Conservation (phyloP, 2,329 filamentous ascomycete species). For the Colletotrichum euphorbiae region DNA sequence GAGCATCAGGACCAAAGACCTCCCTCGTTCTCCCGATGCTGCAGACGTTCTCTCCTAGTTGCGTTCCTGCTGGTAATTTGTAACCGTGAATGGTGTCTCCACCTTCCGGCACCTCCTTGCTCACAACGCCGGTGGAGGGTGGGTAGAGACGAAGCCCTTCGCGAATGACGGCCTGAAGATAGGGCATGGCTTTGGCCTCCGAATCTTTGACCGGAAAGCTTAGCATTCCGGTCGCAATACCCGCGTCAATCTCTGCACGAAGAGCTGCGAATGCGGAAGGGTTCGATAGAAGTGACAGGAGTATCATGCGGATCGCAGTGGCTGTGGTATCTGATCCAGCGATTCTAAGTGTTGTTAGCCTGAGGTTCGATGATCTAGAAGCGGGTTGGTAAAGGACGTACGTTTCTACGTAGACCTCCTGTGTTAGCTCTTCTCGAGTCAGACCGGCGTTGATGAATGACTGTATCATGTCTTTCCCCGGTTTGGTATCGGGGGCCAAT, state of each 20-base stretch:
- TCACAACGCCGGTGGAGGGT: conserved; percentile 58
- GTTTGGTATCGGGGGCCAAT: no score
- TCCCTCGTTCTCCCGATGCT: conserved; percentile 52
- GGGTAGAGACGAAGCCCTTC: conserved; percentile 65
- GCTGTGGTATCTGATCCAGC: conserved; percentile 53
- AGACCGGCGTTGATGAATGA: no score
- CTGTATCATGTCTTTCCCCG: no score
- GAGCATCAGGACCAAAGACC: conserved; percentile 58
- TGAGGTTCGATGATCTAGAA: no score
- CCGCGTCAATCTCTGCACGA: conserved; percentile 59
- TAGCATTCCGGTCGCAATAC: conserved; percentile 36
- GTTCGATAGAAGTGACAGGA: conserved; percentile 65
- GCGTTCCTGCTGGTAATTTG: conserved; percentile 51
- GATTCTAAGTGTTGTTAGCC: no score
- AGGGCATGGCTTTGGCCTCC: conserved; percentile 52
- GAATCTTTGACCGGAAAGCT: conserved; percentile 47
- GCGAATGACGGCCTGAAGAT: conserved; percentile 64
- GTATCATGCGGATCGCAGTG: conserved; percentile 54
- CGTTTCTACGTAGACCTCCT: no score
- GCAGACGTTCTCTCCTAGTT: conserved; percentile 55
- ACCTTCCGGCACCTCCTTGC: conserved; percentile 59
- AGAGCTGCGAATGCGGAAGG: conserved; percentile 57
- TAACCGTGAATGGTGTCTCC: conserved; percentile 52
- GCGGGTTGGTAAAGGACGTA: no score
- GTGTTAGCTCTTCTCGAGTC: no score